Percentiles rank a stretch among this genome's conserved stretches.
These are phyloP conservation scores for Aspergillus cavernicola DNA, from an alignment of 495 filamentous ascomycete genomes.

Conservation along the genomic window DNA sequence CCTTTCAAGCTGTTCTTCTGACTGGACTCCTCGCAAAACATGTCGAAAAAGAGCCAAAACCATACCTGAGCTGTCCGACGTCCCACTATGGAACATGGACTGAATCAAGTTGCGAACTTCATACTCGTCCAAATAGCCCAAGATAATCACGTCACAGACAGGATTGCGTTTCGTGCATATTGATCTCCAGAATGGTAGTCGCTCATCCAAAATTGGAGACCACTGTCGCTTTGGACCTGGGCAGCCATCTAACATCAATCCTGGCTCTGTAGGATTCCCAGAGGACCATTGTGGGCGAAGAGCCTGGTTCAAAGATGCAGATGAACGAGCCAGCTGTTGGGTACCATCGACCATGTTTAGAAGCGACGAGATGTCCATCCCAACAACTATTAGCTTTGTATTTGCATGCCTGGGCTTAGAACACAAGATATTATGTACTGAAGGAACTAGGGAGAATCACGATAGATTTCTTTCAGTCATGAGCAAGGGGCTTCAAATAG, in stretches of 20 bases:
- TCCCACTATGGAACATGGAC: neutral
- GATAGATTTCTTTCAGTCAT: no score
- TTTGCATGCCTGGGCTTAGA: neutral
- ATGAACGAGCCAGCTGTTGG: neutral
- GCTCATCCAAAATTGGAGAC: neutral
- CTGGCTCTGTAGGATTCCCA: no score
- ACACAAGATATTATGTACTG: no score
- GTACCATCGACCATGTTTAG: neutral
- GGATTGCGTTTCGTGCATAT: neutral
- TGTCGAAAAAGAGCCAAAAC: slow-evolving; percentile 1
- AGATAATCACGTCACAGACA: neutral
- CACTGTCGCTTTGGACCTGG: neutral
- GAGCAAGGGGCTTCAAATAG: no score
- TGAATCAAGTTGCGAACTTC: neutral
- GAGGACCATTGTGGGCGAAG: no score
- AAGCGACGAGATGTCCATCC: neutral
- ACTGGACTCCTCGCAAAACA: neutral
- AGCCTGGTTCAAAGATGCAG: neutral
- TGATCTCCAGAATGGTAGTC: neutral
- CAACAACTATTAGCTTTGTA: neutral
- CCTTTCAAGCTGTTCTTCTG: neutral
- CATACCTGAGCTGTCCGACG: neutral
- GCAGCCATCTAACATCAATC: no score
- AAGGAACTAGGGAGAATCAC: no score
- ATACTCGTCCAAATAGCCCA: neutral